A percentile compares a stretch with the other conserved stretches of the same genome.
phyloP scores from a whole-genome alignment of 164 flowering plant genomes.

The Liquidambar formosana region DNA sequence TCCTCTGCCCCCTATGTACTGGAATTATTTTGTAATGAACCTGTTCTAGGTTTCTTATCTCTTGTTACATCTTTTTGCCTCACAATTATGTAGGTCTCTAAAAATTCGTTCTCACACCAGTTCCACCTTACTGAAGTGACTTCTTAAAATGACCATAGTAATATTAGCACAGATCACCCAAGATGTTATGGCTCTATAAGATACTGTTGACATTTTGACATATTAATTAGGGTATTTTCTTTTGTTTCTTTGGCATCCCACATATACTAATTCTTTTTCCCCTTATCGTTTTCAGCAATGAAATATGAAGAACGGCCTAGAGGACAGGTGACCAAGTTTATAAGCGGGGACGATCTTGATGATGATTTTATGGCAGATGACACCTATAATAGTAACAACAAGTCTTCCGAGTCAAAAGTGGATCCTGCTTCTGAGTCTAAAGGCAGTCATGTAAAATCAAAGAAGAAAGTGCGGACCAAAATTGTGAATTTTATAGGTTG shows the following conservation, averaged over 20 bases:
- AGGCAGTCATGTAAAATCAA: conserved; percentile 33
- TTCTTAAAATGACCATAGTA: no score
- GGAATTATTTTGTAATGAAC: no score
- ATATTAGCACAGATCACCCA: no score
- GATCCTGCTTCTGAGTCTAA: conserved; percentile 19
- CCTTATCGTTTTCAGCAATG: conserved; percentile 27
- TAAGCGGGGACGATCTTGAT: conserved; percentile 84
- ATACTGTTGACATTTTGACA: background rate
- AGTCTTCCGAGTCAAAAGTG: conserved; percentile 11
- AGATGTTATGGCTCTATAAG: no score
- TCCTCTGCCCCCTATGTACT: no score
- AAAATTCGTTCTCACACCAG: no score
- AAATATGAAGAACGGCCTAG: conserved; percentile 37
- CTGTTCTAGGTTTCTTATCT: no score
- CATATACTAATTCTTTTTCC: conserved; percentile 2
- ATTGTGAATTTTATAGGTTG: conserved; percentile 75
- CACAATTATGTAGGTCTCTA: no score
- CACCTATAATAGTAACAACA: conserved; percentile 10
- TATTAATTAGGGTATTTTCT: background rate
- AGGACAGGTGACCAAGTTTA: conserved; percentile 49
- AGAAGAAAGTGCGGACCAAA: conserved; percentile 69
- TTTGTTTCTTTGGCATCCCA: background rate
- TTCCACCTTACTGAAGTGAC: no score
- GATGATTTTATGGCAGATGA: conserved; percentile 64
- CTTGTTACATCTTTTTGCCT: no score